Base-by-base conservation (phyloP, 176 grass and related monocot genomes). In the Themeda triandra region DNA sequence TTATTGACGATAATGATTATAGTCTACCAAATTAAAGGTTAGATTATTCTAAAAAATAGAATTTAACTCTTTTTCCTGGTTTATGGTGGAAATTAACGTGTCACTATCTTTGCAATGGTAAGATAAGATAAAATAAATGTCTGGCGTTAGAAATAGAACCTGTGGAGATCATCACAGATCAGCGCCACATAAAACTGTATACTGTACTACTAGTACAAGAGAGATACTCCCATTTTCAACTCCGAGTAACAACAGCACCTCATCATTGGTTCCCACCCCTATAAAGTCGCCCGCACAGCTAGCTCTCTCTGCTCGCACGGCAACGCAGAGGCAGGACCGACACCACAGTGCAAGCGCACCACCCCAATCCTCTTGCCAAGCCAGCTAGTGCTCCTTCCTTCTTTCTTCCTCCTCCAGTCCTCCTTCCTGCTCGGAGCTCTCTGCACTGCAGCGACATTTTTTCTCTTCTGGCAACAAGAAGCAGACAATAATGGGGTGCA, bases 401-500 rank as follows among this genome's bases (percentile, higher is more conserved):
- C 2, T 3, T 62, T 11, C 27, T 64, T 64, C 15, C 6, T n/a
- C n/a, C 44, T 14, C n/a, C n/a, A n/a, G n/a, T 48, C 23, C 23
- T 24, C 2, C 33, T 44, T 24, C 2, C 33, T 44, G 46, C 45
- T 17, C 41, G 19, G 40, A 69, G 46, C 79, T 39, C 27, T 70
- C 76, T 41, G 31, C 24, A 0, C 76, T 41, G 31, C 32, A 0
- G 40, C 30, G 21, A 5, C 81, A 54, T 54, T 54, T 67, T 68
- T 84, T 35, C 59, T 77, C 37, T 30, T 24, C 76, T 74, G 33
- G 58, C 27, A 12, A 30, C 73, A 11, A 29, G 68, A 17, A 66
- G 42, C 40, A 17, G 6, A 58, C 9, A 37, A 25, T 3, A 30
- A 92, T 95, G 93, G 93, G 87, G 41, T 98, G 96, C 89, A 95